Evolutionary conservation across 2,329 filamentous ascomycete species (phyloP), one percentile per base, ranked within the genome.

Genomic region (Fusarium phyllophilum): DNA sequence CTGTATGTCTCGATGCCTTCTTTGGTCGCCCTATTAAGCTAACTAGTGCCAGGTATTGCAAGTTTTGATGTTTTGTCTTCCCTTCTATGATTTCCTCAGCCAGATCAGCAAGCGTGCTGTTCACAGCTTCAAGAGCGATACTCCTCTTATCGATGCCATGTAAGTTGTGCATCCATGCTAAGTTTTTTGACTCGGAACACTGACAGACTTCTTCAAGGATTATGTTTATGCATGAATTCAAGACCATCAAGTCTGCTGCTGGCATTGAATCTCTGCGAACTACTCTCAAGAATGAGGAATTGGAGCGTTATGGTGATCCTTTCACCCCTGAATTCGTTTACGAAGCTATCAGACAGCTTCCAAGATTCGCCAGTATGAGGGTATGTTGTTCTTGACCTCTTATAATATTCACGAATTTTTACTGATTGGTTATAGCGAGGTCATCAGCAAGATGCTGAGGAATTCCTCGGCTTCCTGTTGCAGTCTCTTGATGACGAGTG

Each of bases 371-470:
- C 31, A 94, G 93, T 79, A 98, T 99, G 95, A 92, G 93, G 81
- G 93, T 95, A 86, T 82, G 91, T 85, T 48, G 6, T 11, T 26
- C n/a, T 20, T 29, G 6, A 7, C 8, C 17, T 14, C 24, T 36
- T 36, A 8, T 15, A n/a, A 10, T n/a, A 18, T 15, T 12, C 20
- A 4, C 36, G n/a, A 31, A n/a, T 8, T 24, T 14, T 15, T 52
- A 29, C 54, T 75, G 48, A 74, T 52, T 46, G 3, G 83, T 31
- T 62, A 58, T 73, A 95, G 92, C 93, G 95, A 69, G 96, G 96
- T 22, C 96, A 98, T 78, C 96, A 99, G 81, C 96, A 99, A 85
- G 96, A 99, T 84, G 96, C 96, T 3, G 95, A 99, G 80, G 96
- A 99, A 79, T 99, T 99, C 76, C 86, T 99, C 31, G 96, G 95